Base-by-base conservation (phyloP, 352 stramenopile genomes). In the Phytopythium chamaehyphon region DNA sequence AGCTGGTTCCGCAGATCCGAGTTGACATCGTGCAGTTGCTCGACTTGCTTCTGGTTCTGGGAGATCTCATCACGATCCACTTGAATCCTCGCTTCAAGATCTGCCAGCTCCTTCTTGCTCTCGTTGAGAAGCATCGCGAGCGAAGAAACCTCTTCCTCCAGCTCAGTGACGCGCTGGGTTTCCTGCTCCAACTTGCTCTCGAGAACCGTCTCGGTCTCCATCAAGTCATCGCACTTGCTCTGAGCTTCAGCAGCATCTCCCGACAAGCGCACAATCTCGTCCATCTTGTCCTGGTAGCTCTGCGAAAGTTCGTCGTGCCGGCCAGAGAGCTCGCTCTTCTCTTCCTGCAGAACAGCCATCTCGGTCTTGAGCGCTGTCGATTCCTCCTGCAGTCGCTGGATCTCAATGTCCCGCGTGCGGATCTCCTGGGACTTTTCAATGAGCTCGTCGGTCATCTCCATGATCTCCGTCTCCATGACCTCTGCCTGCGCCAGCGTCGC, bases 341-440 rank as follows among this genome's bases (percentile, higher is more conserved):
- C 65, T 38, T 88, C 66, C 9, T 65, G 66, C 10, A 81, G 48
- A 3, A 57, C 68, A 2, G 64, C 65, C 54, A 79, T 71, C 37
- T 83, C 65, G 24, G 77, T 62, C 40, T 86, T 78, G 19, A 87
- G 49, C 10, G 63, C 59, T 31, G 68, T 46, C 1, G 78, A 47
- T 12, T 65, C 61, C 46, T 87, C 71, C 22, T 73, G 65, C 8
- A 89, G 44, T 15, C 55, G 53, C 59, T 87, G 66, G 43, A 91
- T 83, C 55, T 86, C 61, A n/a, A 82, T 57, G 22, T 89, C 76
- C 22, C 71, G 73, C 28, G 69, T 59, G 18, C 73, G 74, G 23
- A 91, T 83, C 35, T 86, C 76, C 47, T 90, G 75, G 18, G 76
- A 74, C 45, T 91, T 90, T 12, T 60, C 72, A 39, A 90, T 89